Conservation (phyloP, 768 basidiomycete species). For the Tulasnella sp. region DNA sequence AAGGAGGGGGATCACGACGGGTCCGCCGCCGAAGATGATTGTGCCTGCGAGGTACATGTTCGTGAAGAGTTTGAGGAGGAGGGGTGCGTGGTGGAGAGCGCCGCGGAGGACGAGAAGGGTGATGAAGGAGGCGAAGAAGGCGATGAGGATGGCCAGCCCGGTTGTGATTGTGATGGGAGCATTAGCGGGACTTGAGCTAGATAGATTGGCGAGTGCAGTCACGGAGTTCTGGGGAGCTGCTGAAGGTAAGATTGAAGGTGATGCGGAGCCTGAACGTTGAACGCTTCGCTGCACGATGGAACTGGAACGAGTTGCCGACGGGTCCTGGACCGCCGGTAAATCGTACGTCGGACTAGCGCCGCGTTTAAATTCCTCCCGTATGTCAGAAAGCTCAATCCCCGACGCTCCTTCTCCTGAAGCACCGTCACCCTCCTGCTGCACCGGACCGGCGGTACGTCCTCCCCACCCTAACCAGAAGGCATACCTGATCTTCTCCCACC, state of each 20-base stretch:
- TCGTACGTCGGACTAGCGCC: not conserved
- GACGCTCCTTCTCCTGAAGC: not conserved
- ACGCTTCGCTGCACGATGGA: not conserved
- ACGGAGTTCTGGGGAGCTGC: not conserved
- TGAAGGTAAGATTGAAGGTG: not conserved
- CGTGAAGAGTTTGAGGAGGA: conserved; percentile 24
- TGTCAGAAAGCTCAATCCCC: not conserved
- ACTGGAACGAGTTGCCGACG: not conserved
- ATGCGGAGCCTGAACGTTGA: not conserved
- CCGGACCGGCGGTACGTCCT: not conserved
- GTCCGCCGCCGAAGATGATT: conserved; percentile 42
- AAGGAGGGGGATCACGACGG: conserved; percentile 45
- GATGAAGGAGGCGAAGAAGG: not conserved
- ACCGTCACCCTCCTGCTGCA: not conserved
- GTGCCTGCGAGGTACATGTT: conserved; percentile 39
- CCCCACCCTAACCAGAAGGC: not conserved
- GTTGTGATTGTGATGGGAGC: conserved; percentile 19
- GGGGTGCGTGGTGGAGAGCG: conserved; percentile 16
- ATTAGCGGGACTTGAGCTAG: not conserved
- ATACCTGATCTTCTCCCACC: not conserved
- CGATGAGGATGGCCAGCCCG: not conserved
- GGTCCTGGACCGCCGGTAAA: not conserved
- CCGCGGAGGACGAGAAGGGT: not conserved
- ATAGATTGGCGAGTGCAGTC: not conserved
- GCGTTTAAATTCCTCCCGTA: not conserved